Evolutionary conservation across 2,329 filamentous ascomycete species (phyloP).

Genomic region (Phaeosphaeria sp.): DNA sequence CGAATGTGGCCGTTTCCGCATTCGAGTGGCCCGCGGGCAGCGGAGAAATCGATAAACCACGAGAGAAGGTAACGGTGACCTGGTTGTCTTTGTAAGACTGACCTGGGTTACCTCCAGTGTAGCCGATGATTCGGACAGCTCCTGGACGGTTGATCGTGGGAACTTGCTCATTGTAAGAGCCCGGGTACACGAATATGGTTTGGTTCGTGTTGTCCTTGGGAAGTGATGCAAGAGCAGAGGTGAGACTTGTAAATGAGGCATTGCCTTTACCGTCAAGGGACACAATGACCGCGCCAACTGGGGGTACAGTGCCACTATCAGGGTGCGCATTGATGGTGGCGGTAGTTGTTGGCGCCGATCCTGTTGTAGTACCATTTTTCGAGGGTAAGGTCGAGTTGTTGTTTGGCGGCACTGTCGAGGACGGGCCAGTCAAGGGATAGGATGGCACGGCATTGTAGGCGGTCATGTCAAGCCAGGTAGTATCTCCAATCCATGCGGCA

Average conservation of each 20-base stretch:
- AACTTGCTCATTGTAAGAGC: conserved; percentile 66
- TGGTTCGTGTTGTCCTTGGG: conserved; percentile 51
- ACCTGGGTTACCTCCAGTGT: conserved; percentile 56
- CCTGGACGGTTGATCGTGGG: conserved; percentile 57
- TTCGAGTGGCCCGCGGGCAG: conserved; percentile 47
- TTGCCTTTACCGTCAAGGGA: conserved; percentile 41
- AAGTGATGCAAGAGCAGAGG: conserved; percentile 46
- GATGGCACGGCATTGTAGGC: conserved; percentile 49
- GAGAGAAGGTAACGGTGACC: conserved; percentile 58
- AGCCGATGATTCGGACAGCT: conserved; percentile 63
- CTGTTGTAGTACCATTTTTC: background rate
- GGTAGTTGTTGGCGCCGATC: conserved; percentile 30
- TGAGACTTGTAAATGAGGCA: conserved; percentile 44
- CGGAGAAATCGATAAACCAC: conserved; percentile 51
- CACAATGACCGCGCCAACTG: conserved; percentile 52
- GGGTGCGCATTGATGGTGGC: conserved; percentile 47
- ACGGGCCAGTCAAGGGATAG: conserved; percentile 19
- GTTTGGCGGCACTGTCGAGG: conserved; percentile 2
- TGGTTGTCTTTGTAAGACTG: conserved; percentile 60
- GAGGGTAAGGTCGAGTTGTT: conserved; percentile 16
- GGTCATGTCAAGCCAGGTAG: conserved; percentile 52
- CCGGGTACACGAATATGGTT: conserved; percentile 66
- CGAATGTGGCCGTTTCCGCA: conserved; percentile 58
- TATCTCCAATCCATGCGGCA: conserved; percentile 49
- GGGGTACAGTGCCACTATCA: conserved; percentile 51